phyloP scores from a whole-genome alignment of 2,329 filamentous ascomycete genomes.

The Sporothrix pallida region DNA sequence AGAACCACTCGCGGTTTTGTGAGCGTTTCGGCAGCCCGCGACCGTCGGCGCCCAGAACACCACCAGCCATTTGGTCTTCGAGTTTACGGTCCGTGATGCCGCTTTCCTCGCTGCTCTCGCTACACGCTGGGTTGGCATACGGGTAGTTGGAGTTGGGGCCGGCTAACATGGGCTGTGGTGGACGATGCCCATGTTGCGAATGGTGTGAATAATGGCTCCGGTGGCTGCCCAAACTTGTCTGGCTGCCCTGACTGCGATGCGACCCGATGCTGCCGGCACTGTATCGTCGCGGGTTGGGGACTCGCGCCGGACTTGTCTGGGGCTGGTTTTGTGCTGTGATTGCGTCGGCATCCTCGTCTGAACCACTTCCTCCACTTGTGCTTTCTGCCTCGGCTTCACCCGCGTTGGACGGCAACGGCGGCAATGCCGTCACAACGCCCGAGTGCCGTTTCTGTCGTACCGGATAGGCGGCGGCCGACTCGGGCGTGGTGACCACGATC shows the following conservation, averaged over 20 bases:
- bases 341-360: constrained; percentile 17
- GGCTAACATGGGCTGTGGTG: not conserved
- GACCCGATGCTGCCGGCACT: constrained; percentile 1
- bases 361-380: constrained; percentile 1
- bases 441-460: constrained; percentile 40
- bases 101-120: constrained; percentile 36
- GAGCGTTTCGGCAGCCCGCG: not conserved
- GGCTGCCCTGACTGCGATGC: constrained; percentile 11
- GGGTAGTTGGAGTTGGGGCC: constrained; percentile 23
- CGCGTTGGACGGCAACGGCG: constrained; percentile 26
- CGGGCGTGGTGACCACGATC: constrained; percentile 32
- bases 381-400: not conserved
- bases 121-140: constrained; percentile 28
- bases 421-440: constrained; percentile 39
- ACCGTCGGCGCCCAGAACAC: not conserved
- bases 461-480: constrained; percentile 33
- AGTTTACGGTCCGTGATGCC: constrained; percentile 25
- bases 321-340: not conserved
- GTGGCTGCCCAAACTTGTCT: not conserved
- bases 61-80: not conserved
- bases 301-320: not conserved
- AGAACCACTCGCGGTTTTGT: constrained; percentile 37
- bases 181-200: not conserved
- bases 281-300: not conserved
- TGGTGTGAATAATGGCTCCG: not conserved